Evolutionary conservation across 805 yeast genomes (phyloP), one percentile per base, ranked within the genome.

Genomic region (Blastobotrys robertii): DNA sequence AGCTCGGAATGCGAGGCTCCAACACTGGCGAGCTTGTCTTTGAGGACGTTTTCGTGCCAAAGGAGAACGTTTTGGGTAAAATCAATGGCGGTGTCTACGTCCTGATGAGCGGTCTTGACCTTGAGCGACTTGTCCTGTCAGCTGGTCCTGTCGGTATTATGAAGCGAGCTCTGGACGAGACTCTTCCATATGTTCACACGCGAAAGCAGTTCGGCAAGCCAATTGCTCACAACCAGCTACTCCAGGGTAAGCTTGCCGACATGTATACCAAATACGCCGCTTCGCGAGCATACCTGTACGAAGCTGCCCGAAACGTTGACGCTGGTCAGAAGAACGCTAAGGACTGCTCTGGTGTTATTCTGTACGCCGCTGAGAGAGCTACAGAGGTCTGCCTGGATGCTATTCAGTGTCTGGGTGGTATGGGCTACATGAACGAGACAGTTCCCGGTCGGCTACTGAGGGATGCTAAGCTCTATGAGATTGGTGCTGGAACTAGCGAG

Each of bases 1-100:
- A 58, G 51, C 46, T 57, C n/a, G 62, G 62, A 4, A 58, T 58
- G 62, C 43, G 62, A 30, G 62, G 62, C 34, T 58, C 62, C 41
- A 57, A 58, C 43, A 58, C 62, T 15, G 62, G 62, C 1, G 62
- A 58, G 44, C 49, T 58, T 4, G 58, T 58, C 25, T 58, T 58
- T 44, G 62, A 58, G 25, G 48, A 58, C 46, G 60, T 57, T 3
- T 58, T 53, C 38, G 57, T 58, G 9, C 62, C 62, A 30, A 52
- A 52, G 37, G 58, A 50, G 39, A 58, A 57, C 44, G 47, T 56
- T 9, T 55, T 58, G n/a, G 62, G 62, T 15, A 47, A 50, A 29
- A 35, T 56, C 36, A 52, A 52, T 41, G 52, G 52, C 29, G 62
- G 62, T 2, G 62, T 57, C 19, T 57, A 57, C 43, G 55, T 58